Evolutionary conservation across 148 eudicot genomes (phyloP), one percentile per base, ranked within the genome.

Genomic region (Heliamphora exappendiculata): DNA sequence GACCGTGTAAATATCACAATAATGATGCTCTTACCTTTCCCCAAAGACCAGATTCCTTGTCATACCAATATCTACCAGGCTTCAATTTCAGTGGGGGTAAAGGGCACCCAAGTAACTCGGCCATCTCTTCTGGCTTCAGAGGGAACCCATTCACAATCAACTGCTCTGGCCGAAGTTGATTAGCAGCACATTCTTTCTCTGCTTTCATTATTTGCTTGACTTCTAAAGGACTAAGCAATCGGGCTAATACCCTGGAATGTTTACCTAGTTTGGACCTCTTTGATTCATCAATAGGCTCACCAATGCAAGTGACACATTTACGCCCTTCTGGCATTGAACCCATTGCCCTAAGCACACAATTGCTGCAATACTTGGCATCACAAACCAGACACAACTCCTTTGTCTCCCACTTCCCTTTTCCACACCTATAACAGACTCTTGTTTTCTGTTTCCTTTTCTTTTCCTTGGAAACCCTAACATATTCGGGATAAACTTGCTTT

Each of bases 321-420:
- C 99, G 92, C 65, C 99, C 99, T 76, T 95, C 99, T 4, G 99
- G 99, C 99, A 95, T 95, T 1, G 99, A 93, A 16, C 99, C 99
- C 99, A 95, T 95, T 3, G 96, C 96, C 76, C 99, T 87, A 75
- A 95, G 97, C 81, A 95, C 93, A 62, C 99, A 95, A 77, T 83
- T 95, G 77, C 96, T 83, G 72, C 99, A 95, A 64, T 87, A 95
- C 77, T 88, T 93, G 12, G 91, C 89, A 78, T 90, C 97, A 82
- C 99, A 95, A 63, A 89, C 97, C 20, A 95, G 45, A 69, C 99
- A 95, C 0, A 87, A 85, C 67, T 95, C 99, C 75, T 95, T 95
- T 1, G 87, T 82, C 63, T 95, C 98, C 97, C 99, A 95, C 81
- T 95, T 95, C 73, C 94, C 99, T 77, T 89, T 95, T 36, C 97